Evolutionary conservation across 169 alveolate species (phyloP).

Genomic region (Plasmodium relictum): DNA sequence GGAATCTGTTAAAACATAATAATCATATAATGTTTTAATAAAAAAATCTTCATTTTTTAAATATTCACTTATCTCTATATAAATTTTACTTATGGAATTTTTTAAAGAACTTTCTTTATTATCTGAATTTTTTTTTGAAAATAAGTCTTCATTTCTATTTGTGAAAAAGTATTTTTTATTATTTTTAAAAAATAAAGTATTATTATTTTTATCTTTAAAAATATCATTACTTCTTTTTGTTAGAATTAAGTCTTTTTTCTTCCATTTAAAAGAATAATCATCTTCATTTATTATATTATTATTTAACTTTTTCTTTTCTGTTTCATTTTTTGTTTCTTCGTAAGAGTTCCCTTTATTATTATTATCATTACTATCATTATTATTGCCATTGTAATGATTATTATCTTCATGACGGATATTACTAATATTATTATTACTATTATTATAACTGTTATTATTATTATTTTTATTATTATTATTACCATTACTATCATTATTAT

Average conservation of each 20-base stretch:
- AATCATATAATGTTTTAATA: slow-evolving; percentile 28
- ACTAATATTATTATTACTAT: not conserved
- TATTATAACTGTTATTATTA: not conserved
- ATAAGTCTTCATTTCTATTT: not conserved
- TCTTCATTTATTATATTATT: slow-evolving; percentile 3
- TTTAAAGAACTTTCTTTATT: not conserved
- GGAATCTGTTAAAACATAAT: slow-evolving; percentile 19
- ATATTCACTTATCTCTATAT: slow-evolving; percentile 20
- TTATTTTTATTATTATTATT: not conserved
- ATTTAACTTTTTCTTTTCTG: not conserved
- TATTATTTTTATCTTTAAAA: not conserved
- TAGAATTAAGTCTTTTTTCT: slow-evolving; percentile 21
- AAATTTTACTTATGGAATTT: slow-evolving; percentile 18
- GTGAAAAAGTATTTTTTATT: slow-evolving; percentile 1
- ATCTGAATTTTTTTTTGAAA: not conserved
- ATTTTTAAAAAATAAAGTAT: not conserved
- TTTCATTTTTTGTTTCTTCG: not conserved
- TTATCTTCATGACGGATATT: too few relatives aligned
- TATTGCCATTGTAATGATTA: too few relatives aligned
- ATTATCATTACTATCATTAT: not conserved
- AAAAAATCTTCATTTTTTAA: slow-evolving; percentile 24
- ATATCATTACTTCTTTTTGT: slow-evolving; percentile 17
- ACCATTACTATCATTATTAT: not conserved
- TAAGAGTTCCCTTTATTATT: not conserved
- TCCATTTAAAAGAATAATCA: slow-evolving; percentile 37